Evolutionary conservation across 2,329 filamentous ascomycete genomes (phyloP), one percentile per base, ranked within the genome.

Genomic region (Aspergillus terreus): DNA sequence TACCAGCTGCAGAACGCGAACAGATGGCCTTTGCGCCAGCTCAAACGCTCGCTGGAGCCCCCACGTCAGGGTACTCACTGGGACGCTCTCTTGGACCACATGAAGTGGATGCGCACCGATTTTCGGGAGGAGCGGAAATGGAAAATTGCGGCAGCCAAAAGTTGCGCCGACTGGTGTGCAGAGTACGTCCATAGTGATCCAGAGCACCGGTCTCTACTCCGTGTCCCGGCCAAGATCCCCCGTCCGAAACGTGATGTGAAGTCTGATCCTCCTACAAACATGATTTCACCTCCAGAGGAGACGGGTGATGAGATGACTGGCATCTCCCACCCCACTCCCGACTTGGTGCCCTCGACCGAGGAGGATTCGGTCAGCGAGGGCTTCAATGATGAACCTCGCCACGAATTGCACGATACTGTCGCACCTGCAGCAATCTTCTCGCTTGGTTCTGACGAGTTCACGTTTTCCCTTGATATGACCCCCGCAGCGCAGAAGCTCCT

Each of bases 51-150:
- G 36, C 80, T 85, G 1, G 94, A 99, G 69, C 92, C 92, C 4
- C 79, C 82, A 4, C 83, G 90, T 35, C 86, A 86, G 15, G 80
- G 83, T 1, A 85, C 87, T 2, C 92, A 97, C 60, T 89, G 86
- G 82, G 94, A 99, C 71, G 81, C 92, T 47, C 70, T 97, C 50
- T 76, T 99, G 30, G 82, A 91, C 60, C 92, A 99, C 74, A 90
- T 92, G 82, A 95, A 92, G 69, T 97, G 92, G 92, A 95, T 99
- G 90, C 84, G 92, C 46, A 96, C 91, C 1, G 94, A 99, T 71
- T 97, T 96, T 64, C 82, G 88, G 47, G 90, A 96, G 71, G 94
- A 97, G 69, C 79, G 90, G 38, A 96, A 95, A 68, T 96, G 92
- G 91, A 97, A 96, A 73, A 85, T 84, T 65, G 82, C 87, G 2